Evolutionary conservation across 805 yeast species (phyloP).

Genomic region (Wickerhamomyces ciferrii): DNA sequence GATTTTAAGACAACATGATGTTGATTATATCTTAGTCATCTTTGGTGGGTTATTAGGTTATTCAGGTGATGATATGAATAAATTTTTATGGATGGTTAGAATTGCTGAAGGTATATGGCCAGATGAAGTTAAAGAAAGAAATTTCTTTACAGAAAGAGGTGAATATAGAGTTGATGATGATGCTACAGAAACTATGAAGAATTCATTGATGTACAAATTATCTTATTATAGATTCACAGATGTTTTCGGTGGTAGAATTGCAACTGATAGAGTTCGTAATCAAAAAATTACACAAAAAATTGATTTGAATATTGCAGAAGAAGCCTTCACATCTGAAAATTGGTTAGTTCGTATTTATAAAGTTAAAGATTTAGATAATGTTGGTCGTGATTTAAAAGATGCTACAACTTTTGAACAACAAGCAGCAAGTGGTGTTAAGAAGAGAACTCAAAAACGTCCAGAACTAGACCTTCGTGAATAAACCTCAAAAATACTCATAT

Average conservation of each 20-base stretch:
- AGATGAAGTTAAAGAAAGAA: conserved; percentile 86
- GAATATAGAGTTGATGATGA: conserved; percentile 81
- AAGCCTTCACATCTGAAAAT: conserved; percentile 91
- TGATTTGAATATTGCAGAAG: conserved; percentile 75
- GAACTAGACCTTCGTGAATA: conserved; percentile 36
- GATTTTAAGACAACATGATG: conserved; percentile 85
- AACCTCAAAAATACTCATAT: background rate
- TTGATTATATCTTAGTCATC: conserved; percentile 87
- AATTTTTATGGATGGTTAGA: conserved; percentile 98
- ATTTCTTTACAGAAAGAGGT: conserved; percentile 78
- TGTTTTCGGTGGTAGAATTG: conserved; percentile 52
- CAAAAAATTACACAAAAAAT: conserved; percentile 63
- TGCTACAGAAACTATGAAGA: conserved; percentile 82
- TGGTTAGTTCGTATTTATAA: conserved; percentile 95
- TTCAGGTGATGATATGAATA: conserved; percentile 95
- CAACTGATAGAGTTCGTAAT: conserved; percentile 81
- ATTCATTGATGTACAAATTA: conserved; percentile 93
- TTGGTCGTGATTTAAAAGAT: conserved; percentile 73
- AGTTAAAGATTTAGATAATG: conserved; percentile 80
- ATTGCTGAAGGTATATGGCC: conserved; percentile 99
- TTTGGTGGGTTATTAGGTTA: conserved; percentile 94
- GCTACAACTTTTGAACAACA: conserved; percentile 48
- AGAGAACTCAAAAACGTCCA: conserved; percentile 46
- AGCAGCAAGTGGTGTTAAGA: conserved; percentile 27
- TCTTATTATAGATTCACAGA: conserved; percentile 83